Conservation (phyloP, 495 filamentous ascomycete species). For the Podospora anserina region DNA sequence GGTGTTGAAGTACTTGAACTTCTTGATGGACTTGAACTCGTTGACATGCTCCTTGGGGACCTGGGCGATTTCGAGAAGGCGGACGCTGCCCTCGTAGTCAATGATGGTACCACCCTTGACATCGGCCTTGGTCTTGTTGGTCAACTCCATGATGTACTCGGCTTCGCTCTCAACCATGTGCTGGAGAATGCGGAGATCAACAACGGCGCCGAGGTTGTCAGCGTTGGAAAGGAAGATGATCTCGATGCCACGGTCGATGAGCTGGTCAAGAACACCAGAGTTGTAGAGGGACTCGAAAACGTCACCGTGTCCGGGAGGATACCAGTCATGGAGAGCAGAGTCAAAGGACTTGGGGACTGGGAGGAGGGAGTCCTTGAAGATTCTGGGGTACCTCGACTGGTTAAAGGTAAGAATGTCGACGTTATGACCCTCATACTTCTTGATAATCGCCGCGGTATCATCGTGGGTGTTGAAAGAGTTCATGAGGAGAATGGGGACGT, state of each 20-base stretch:
- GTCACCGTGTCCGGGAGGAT: conserved; percentile 98
- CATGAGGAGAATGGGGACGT: conserved; percentile 99
- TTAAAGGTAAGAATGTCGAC: conserved; percentile 99
- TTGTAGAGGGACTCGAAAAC: conserved; percentile 99
- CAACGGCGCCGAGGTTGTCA: conserved; percentile 96
- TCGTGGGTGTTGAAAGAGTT: conserved; percentile 99
- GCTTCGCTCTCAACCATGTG: conserved; percentile 96
- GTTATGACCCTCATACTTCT: conserved; percentile 99
- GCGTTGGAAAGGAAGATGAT: conserved; percentile 99
- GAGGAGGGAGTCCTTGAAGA: conserved; percentile 96
- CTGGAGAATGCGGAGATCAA: conserved; percentile 94
- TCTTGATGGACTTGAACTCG: conserved; percentile 99
- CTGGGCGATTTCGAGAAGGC: conserved; percentile 96
- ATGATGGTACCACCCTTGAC: conserved; percentile 99
- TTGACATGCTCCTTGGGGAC: conserved; percentile 99
- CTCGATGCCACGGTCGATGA: conserved; percentile 90
- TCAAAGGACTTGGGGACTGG: conserved; percentile 89
- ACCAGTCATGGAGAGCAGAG: conserved; percentile 93
- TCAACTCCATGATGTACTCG: conserved; percentile 99
- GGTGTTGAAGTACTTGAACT: conserved; percentile 99
- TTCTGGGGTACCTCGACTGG: conserved; percentile 95
- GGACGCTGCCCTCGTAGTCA: conserved; percentile 94
- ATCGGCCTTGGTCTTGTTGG: conserved; percentile 99
- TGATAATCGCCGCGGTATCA: conserved; percentile 98
- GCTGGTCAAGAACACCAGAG: conserved; percentile 95